Evolutionary conservation across 805 yeast species (phyloP), one percentile per base, ranked within the genome.

Genomic region (Yarrowia bubula): DNA sequence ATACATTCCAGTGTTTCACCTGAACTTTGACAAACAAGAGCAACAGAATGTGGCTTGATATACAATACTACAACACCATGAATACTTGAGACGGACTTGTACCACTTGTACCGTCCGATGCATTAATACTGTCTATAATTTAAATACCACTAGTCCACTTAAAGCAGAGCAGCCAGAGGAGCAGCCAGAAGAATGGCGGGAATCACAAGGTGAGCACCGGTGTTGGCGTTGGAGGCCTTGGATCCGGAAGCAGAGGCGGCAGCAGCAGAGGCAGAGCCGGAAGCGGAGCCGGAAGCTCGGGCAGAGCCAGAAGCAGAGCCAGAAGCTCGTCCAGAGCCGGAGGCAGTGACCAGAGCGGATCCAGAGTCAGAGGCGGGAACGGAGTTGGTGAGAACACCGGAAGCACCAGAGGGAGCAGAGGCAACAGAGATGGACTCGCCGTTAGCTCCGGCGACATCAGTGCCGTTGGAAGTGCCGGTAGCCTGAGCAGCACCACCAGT

Each of bases 311-410:
- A 50, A 17, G 53, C 41, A 35, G 58, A 37, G 32, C 58, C 58
- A 5, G 57, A 50, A 17, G 55, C 31, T 13, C 17, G 14, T 11
- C 41, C 55, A 22, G 55, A 48, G n/a, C 53, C 53, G 39, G 53
- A 48, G 39, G 55, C 55, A 39, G 53, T 48, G 39, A 48, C 53
- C 39, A 48, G 53, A 17, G 53, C 53, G 15, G 53, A 48, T 38
- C 53, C 53, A 48, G 57, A 50, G 33, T 51, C 58, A n/a, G 58
- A 51, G 48, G 62, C 62, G 17, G 62, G 62, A 14, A 55, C 62
- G 17, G 62, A 55, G 48, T 55, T 55, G 48, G 62, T 41, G 22
- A 55, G 62, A 13, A 55, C 48, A 8, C 62, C 62, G 33, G 58
- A 51, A 4, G 58, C 58, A 7, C 58, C 58, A 31, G 58, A 51